Evolutionary conservation across 768 basidiomycete species (phyloP), one percentile per base, ranked within the genome.

Genomic region (Amanita thiersii): DNA sequence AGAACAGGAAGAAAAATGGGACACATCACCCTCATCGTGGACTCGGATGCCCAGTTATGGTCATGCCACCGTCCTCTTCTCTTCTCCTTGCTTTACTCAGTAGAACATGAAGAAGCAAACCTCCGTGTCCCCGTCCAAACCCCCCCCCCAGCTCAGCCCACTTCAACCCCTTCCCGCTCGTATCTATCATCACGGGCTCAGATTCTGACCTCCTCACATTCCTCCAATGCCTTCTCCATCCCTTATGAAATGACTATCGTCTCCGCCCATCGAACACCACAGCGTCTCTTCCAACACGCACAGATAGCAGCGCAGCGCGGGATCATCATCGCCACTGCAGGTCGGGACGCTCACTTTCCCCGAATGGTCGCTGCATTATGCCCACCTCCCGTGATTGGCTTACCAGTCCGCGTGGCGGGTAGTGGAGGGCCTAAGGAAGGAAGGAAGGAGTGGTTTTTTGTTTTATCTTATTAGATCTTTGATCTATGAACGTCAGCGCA

Each of bases 341-440:
- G 96, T n/a, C 94, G 96, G 0, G 94, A 94, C 1, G 96, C 94
- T 3, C 96, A 99, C 64, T 65, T 99, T 1, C 96, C 96, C 0
- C 96, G 96, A 0, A 99, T 99, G 96, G 90, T 97, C 1, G 96
- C 94, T 3, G 83, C 88, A 14, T 81, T 96, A 82, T 94, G 91
- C 0, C 69, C 80, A 2, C 58, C 98, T 39, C 94, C 96, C 0
- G 90, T 99, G 0, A 77, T 99, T 23, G 94, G 96, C 9, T 94
- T 99, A 0, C 96, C 96, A 2, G 96, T 99, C 43, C 96, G 92
- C 57, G 40, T 42, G 10, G 32, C 33, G 14, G 40, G 40, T 6
- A 42, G 40, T 19, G 93, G 89, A 8, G 91, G 89, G 57, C 72
- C 81, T 0, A 69, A 97, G 9, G 93, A 96, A 57, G 96, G 96